These are phyloP conservation scores for Pseudodiploospora longispora DNA, from an alignment of 2,329 filamentous ascomycete species.

Conservation along the genomic window DNA sequence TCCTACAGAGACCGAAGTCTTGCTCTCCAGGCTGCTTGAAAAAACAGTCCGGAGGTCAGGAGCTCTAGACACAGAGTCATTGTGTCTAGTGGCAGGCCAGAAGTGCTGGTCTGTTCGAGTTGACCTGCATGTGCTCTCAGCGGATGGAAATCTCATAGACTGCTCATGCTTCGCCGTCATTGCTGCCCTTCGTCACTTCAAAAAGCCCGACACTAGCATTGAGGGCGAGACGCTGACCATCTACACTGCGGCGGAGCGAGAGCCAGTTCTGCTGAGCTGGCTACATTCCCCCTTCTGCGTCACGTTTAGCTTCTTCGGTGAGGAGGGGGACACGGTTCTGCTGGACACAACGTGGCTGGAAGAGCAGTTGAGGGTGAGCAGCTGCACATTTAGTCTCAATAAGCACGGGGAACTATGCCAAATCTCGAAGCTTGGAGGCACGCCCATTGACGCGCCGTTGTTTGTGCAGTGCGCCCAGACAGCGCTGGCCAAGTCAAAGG, in stretches of 20 bases:
- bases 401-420: conserved; percentile 85
- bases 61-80: conserved; percentile 88
- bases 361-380: conserved; percentile 66
- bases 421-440: conserved; percentile 82
- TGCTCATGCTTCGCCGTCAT: conserved; percentile 79
- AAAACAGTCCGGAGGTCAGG: conserved; percentile 89
- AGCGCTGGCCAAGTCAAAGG: conserved; percentile 72
- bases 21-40: conserved; percentile 82
- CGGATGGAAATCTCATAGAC: conserved; percentile 86
- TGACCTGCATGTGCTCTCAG: conserved; percentile 84
- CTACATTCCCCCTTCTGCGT: conserved; percentile 88
- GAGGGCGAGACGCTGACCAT: conserved; percentile 78
- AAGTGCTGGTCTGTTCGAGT: conserved; percentile 90
- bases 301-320: conserved; percentile 76
- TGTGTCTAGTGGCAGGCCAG: conserved; percentile 83
- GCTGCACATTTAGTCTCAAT: conserved; percentile 79
- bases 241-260: conserved; percentile 75
- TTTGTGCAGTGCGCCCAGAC: conserved; percentile 68
- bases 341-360: conserved; percentile 67
- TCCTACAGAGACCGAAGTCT: conserved; percentile 73
- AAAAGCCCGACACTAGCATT: conserved; percentile 80
- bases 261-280: conserved; percentile 83
- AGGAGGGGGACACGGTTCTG: conserved; percentile 58
- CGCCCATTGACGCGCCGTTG: conserved; percentile 68
- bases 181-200: conserved; percentile 82